These are phyloP conservation scores for Cyberlindnera mrakii DNA, from an alignment of 805 yeast species.

Conservation along the genomic window DNA sequence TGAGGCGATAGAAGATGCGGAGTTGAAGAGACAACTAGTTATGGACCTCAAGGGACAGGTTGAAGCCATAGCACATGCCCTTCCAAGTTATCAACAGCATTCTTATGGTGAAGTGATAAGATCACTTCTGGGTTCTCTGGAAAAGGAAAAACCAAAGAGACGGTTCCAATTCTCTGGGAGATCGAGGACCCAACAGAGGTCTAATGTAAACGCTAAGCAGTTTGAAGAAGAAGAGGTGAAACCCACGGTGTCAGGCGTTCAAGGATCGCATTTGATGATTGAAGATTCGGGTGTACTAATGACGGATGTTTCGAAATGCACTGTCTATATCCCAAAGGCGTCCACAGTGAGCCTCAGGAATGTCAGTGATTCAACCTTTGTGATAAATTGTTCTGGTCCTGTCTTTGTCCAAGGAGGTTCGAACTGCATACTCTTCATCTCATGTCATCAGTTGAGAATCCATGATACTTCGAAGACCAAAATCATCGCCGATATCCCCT, in stretches of 20 bases:
- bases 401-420: slow-evolving; percentile 10
- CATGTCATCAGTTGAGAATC: slow-evolving; percentile 20
- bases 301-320: slow-evolving; percentile 6
- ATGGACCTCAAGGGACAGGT: slow-evolving; percentile 9
- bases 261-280: not conserved
- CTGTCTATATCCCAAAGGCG: slow-evolving; percentile 3
- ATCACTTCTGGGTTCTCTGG: slow-evolving; percentile 3
- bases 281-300: slow-evolving; percentile 4
- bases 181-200: not conserved
- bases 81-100: slow-evolving; percentile 19
- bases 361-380: slow-evolving; percentile 7
- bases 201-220: not conserved
- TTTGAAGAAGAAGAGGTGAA: not conserved
- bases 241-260: not conserved
- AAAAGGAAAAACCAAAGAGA: slow-evolving; percentile 3
- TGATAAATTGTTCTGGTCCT: slow-evolving; percentile 12
- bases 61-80: slow-evolving; percentile 12
- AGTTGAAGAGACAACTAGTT: not conserved
- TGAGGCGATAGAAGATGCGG: not conserved
- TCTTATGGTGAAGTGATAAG: slow-evolving; percentile 15
- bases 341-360: slow-evolving; percentile 11
- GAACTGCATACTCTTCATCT: slow-evolving; percentile 10
- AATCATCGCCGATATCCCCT: slow-evolving; percentile 5
- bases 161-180: slow-evolving; percentile 9
- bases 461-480: slow-evolving; percentile 10